These are phyloP conservation scores for Phycomyces blakesleeanus DNA, from an alignment of 192 early-diverging fungal genomes.

Conservation along the genomic window DNA sequence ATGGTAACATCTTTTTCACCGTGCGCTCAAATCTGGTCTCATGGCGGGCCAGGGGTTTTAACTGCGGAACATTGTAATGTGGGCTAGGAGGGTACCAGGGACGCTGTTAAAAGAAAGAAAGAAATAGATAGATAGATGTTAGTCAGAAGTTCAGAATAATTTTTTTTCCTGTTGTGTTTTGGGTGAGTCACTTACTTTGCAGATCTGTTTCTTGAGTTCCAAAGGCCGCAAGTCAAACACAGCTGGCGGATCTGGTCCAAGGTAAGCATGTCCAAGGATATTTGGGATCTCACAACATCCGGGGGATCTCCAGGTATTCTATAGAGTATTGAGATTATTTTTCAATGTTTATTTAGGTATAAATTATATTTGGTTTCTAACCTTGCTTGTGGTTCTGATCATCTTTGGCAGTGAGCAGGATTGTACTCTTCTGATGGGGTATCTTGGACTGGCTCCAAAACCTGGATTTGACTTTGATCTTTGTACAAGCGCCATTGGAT, in stretches of 20 bases:
- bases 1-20: slow-evolving; percentile 30
- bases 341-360: neutral
- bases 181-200: slow-evolving; percentile 22
- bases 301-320: slow-evolving; percentile 33
- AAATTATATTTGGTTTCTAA: neutral
- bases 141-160: too few relatives aligned
- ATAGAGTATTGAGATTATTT: neutral
- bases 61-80: slow-evolving; percentile 26
- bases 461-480: slow-evolving; percentile 8
- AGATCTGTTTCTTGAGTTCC: slow-evolving; percentile 27
- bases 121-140: too few relatives aligned
- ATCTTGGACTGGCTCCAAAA: neutral
- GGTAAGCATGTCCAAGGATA: slow-evolving; percentile 35
- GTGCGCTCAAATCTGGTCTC: slow-evolving; percentile 34
- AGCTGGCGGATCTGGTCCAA: slow-evolving; percentile 29
- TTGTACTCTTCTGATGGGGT: too few relatives aligned
- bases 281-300: slow-evolving; percentile 31
- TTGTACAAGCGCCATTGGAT: slow-evolving; percentile 4
- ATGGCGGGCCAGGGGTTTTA: slow-evolving; percentile 31
- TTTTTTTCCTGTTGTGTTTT: too few relatives aligned
- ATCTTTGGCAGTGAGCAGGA: slow-evolving; percentile 1
- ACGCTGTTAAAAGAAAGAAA: slow-evolving; percentile 21
- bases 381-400: neutral
- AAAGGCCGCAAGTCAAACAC: slow-evolving; percentile 27
- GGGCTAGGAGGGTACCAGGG: slow-evolving; percentile 39